Base-by-base conservation (phyloP, 495 filamentous ascomycete genomes). In the Chaetomium cochliodes region DNA sequence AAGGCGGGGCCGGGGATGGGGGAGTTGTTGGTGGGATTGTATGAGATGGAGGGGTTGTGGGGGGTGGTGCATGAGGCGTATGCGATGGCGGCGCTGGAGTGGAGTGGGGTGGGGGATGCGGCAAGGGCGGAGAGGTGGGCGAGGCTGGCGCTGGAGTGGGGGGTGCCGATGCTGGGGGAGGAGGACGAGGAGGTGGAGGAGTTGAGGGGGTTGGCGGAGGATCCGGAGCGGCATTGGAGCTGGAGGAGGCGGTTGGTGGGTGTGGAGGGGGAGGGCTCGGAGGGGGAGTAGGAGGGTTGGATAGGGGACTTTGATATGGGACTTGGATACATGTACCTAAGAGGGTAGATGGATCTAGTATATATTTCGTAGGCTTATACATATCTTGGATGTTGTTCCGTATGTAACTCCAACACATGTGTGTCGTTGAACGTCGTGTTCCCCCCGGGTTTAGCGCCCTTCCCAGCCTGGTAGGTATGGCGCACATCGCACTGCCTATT, bases 101-200 rank as follows among this genome's bases (percentile, higher is more conserved):
- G 72, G 44, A 78, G 73, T 51, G 77, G 71, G 6, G 61, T 66
- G 1, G 78, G 78, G 2, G 73, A 80, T 25, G 62, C 69, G 9
- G 74, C 73, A 71, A 74, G 66, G 57, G 78, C 77, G 13, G 69
- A 62, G 47, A 73, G 73, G 66, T 77, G 75, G 63, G 78, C 77
- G 33, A 23, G 42, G 1, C n/a, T 77, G 39, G 74, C 70, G 25
- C 56, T 76, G 41, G 75, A 79, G 46, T 70, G 66, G 56, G 75
- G 74, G 28, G 47, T 70, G 13, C 69, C 77, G 44, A 74, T 76
- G 57, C 72, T 78, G 15, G 78, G 78, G 16, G 68, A 66, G 12
- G 63, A 50, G 20, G 68, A 76, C 26, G 53, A 22, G 39, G 73
- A 72, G 59, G 58, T 79, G n/a, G 20, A 41, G 7, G 74, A 75